Base-by-base conservation (phyloP, 768 basidiomycete genomes). In the Boletus subparvulus region DNA sequence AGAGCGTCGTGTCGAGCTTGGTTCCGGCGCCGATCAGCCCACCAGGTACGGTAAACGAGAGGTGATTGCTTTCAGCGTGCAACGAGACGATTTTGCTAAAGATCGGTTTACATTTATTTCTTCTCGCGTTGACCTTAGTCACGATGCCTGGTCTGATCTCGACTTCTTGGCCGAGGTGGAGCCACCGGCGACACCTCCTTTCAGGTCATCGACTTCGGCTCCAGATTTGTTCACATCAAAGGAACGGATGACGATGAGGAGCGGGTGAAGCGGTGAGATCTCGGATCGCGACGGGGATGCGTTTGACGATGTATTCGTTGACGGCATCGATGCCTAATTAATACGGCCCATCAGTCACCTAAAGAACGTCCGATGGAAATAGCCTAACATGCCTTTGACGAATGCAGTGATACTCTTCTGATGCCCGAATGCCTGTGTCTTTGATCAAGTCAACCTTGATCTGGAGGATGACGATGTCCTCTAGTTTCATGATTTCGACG, bases 371-470 rank as follows among this genome's bases (percentile, higher is more conserved):
- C 0, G 4, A 9, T 4, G 21, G 19, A 47, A 10, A 28, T 19
- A 37, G 16, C 26, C 55, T 16, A 19, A 70, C 78, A 14, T 58
- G 88, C 94, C 93, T 78, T 96, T 97, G 44, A 98, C 95, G 70
- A 99, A 99, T 10, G 93, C 87, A 19, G 87, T 77, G 62, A 99
- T 98, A 67, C 92, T 95, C 75, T 96, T 94, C 72, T 96, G 88
- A 67, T 99, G 97, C 70, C 98, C 96, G 49, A 94, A 76, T 7
- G 96, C 96, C 64, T 94, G 92, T 28, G 86, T 79, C 94, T 72
- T 97, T 92, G 72, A 99, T 98, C 63, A 99, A 73, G 78, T 98
- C 97, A 63, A 98, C 96, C 78, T 99, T 99, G 77, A 98, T 98
- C 71, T 98, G 96, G 33, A 98, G 78, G 62, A 98, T 98, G 73